Evolutionary conservation across 331 rosid genomes (phyloP).

Genomic region (Quercus phellos): DNA sequence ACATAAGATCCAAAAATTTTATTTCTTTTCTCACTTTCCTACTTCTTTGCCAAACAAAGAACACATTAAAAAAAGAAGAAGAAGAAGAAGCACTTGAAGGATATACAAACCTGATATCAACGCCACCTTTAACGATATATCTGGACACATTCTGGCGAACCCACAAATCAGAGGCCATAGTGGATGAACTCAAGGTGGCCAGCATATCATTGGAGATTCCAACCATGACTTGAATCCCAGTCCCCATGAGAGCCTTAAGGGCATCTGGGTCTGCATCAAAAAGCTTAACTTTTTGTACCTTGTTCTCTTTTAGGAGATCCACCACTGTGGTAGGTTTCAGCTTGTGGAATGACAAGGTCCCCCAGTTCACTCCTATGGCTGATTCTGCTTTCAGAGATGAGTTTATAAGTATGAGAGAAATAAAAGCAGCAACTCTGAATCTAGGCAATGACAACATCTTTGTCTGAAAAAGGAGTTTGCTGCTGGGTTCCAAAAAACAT

Average conservation of each 20-base stretch:
- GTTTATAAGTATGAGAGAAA: constrained; percentile 25
- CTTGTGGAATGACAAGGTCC: constrained; percentile 62
- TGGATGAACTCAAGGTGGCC: constrained; percentile 47
- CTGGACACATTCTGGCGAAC: constrained; percentile 69
- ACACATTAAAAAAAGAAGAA: neutral
- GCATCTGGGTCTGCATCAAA: constrained; percentile 72
- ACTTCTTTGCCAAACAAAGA: neutral
- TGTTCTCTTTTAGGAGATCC: constrained; percentile 61
- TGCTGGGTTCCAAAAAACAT: neutral
- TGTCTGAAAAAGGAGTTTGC: constrained; percentile 8
- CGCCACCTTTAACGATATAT: constrained; percentile 63
- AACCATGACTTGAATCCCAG: constrained; percentile 75
- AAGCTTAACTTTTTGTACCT: constrained; percentile 70
- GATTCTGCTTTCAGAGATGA: constrained; percentile 50
- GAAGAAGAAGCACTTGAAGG: neutral
- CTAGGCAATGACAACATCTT: constrained; percentile 40
- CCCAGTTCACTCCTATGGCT: constrained; percentile 86
- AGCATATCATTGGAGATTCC: constrained; percentile 90
- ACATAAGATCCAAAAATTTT: neutral
- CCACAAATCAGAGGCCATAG: constrained; percentile 68
- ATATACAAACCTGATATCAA: constrained; percentile 63
- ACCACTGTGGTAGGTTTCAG: constrained; percentile 75
- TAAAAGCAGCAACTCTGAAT: constrained; percentile 2
- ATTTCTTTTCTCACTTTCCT: neutral
- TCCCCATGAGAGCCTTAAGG: constrained; percentile 55